These are phyloP conservation scores for Hirschioporus abietinus DNA, from an alignment of 768 basidiomycete species.

Conservation along the genomic window DNA sequence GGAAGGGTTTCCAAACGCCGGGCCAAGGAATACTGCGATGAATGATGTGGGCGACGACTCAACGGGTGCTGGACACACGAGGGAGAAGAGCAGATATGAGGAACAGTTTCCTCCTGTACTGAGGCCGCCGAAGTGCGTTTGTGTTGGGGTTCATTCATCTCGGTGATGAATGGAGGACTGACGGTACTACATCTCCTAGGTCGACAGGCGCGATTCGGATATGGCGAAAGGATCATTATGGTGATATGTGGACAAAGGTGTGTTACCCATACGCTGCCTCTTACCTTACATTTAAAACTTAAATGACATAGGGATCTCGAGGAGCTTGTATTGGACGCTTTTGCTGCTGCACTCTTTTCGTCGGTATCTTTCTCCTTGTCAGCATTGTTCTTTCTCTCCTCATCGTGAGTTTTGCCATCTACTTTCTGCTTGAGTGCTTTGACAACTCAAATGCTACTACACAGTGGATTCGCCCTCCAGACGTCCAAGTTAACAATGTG, in stretches of 20 bases:
- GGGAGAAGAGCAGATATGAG: background rate
- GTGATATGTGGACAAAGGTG: conserved; percentile 68
- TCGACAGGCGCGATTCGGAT: conserved; percentile 19
- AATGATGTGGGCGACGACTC: background rate
- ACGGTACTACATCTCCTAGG: conserved; percentile 4
- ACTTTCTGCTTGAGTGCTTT: background rate
- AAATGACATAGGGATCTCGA: conserved; percentile 46
- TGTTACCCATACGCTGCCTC: conserved; percentile 8
- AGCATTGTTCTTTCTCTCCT: conserved; percentile 62
- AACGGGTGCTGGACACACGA: background rate
- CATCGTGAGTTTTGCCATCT: conserved; percentile 43
- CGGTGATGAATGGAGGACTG: background rate
- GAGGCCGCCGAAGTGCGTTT: conserved; percentile 2
- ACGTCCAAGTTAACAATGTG: conserved; percentile 51
- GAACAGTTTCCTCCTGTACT: background rate
- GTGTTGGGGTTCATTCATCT: background rate
- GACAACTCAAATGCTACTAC: background rate
- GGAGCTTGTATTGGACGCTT: conserved; percentile 61
- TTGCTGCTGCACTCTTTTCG: conserved; percentile 72
- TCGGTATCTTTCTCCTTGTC: conserved; percentile 54
- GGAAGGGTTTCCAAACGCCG: background rate
- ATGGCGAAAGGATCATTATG: conserved; percentile 48
- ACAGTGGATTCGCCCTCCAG: conserved; percentile 77
- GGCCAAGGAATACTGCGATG: background rate
- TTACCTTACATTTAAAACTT: background rate